A percentile compares a stretch with the other conserved stretches of the same genome.
phyloP scores from a whole-genome alignment of 148 eudicot genomes.

The Chenopodium formosanum region DNA sequence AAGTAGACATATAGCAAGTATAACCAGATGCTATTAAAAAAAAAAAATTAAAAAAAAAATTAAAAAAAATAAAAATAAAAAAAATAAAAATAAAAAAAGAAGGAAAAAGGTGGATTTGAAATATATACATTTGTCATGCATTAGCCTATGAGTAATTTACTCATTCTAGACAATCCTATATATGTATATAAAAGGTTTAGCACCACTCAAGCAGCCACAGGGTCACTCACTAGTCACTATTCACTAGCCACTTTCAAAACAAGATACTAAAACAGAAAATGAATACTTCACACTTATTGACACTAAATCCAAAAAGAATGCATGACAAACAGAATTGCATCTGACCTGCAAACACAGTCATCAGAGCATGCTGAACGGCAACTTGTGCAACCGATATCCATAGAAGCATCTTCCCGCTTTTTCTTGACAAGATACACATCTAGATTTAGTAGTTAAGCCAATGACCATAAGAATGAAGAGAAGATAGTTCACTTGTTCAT shows the following conservation, averaged over 20 bases:
- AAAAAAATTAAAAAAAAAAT: no score
- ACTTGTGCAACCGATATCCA: conserved; percentile 66
- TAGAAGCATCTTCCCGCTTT: conserved; percentile 51
- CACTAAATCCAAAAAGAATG: not conserved
- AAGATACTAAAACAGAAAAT: not conserved
- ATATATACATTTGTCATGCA: not conserved
- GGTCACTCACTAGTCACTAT: not conserved
- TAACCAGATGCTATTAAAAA: no score
- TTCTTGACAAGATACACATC: conserved; percentile 83
- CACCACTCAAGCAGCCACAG: not conserved
- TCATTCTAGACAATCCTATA: not conserved
- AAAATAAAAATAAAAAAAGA: no score
- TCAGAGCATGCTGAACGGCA: conserved; percentile 68
- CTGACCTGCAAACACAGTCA: conserved; percentile 88
- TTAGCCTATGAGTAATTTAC: not conserved
- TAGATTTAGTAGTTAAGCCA: conserved; percentile 37
- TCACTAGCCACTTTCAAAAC: not conserved
- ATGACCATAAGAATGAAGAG: not conserved
- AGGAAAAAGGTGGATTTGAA: not conserved
- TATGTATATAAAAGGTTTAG: not conserved
- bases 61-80: no score
- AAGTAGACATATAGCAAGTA: no score
- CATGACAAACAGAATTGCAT: conserved; percentile 4
- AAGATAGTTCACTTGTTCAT: not conserved
- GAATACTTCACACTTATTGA: not conserved